Evolutionary conservation across 2,329 filamentous ascomycete genomes (phyloP), one percentile per base, ranked within the genome.

Genomic region (Diplocarpon rosae): DNA sequence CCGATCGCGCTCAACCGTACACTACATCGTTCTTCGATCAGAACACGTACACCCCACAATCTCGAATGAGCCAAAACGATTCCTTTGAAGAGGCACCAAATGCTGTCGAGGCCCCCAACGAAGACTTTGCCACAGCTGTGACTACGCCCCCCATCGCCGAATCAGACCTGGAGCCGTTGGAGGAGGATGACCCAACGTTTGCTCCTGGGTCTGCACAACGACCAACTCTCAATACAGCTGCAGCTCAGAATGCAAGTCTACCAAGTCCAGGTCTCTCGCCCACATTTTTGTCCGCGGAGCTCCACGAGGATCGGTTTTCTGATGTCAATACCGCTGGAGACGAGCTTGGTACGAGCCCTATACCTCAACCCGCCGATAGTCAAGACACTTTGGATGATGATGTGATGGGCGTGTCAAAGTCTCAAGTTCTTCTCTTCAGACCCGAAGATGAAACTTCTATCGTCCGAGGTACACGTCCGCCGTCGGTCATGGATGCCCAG

Each of bases 191-290:
- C 52, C 3, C 73, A 37, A 66, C 69, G 11, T 62, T 75, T 13
- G 66, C 69, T 43, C 65, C 57, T 66, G 65, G 16, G 60, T 70
- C 46, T 65, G 69, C 30, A 67, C 67, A 52, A 65, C 72, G 67
- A 27, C 70, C 75, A 17, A 67, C 47, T 16, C 71, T 89, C 39
- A 80, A 88, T 57, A 83, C 79, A 37, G 73, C 82, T 43, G 77
- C 80, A 45, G 80, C 82, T 32, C 85, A 92, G 62, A 90, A 95
- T 68, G 87, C 86, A 52, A 95, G 87, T 65, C 71, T 98, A 50
- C 92, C 92, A 42, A 98, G 92, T 62, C 92, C 92, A 29, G 89
- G 92, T 58, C 68, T 98, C 45, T 98, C 92, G 20, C 92, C 92
- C 3, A 93, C 90, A 5, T 76, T 93, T 47, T 86, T 85, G 56